Conservation (phyloP, 179 eudicot species). For the Silene noctiflora region DNA sequence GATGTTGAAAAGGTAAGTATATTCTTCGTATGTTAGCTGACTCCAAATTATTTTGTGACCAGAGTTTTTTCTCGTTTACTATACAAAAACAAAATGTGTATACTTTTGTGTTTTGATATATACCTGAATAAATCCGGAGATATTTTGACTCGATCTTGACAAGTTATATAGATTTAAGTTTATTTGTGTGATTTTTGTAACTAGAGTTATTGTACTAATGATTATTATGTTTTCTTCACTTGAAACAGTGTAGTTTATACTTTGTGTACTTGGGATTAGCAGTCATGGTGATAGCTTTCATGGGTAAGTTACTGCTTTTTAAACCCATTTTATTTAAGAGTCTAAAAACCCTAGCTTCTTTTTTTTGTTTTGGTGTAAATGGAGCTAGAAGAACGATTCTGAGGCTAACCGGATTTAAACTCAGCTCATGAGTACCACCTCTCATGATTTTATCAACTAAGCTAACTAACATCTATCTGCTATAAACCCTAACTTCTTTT, state of each 20-base stretch:
- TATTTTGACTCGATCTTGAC: too few relatives aligned
- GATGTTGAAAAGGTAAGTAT: slow-evolving; percentile 65
- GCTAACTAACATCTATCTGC: too few relatives aligned
- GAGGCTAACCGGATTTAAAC: too few relatives aligned
- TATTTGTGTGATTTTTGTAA: not conserved
- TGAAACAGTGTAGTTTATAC: slow-evolving; percentile 72
- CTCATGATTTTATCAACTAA: too few relatives aligned
- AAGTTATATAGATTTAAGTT: not conserved
- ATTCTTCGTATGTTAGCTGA: too few relatives aligned
- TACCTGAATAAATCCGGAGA: not conserved
- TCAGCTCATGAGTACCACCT: too few relatives aligned
- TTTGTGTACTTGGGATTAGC: slow-evolving; percentile 80
- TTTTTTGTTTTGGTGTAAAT: not conserved
- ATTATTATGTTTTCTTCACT: slow-evolving; percentile 1
- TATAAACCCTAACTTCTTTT: not conserved
- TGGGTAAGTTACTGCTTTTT: slow-evolving; percentile 53
- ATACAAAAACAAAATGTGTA: not conserved
- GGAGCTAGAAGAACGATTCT: too few relatives aligned
- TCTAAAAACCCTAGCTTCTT: slow-evolving; percentile 21
- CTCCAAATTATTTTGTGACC: too few relatives aligned
- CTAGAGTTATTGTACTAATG: not conserved
- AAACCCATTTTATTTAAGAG: not conserved
- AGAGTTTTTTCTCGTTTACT: not conserved
- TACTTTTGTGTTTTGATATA: too few relatives aligned
- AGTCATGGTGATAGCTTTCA: slow-evolving; percentile 71